phyloP scores from a whole-genome alignment of 352 stramenopile genomes.

The Halophytophthora polymorphica region DNA sequence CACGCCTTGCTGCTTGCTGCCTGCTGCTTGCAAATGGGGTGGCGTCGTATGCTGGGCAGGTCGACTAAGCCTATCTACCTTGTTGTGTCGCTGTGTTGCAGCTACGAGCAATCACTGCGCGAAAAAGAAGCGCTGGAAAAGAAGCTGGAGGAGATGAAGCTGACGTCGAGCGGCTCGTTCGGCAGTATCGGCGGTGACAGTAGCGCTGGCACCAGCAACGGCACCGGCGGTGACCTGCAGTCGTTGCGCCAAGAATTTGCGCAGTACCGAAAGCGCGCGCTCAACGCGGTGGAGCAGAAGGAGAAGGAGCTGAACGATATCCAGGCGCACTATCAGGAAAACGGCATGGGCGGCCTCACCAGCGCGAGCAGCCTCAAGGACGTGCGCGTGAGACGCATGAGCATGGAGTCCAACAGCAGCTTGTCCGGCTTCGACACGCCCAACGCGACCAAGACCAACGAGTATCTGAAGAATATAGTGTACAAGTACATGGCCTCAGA shows the following conservation, averaged over 20 bases:
- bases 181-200: conserved; percentile 12
- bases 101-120: conserved; percentile 69
- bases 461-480: conserved; percentile 91
- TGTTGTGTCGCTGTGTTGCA: conserved; percentile 12
- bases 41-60: too few relatives aligned
- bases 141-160: conserved; percentile 66
- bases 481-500: conserved; percentile 91
- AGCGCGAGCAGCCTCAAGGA: conserved; percentile 49
- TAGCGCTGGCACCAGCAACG: too few relatives aligned
- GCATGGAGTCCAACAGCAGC: conserved; percentile 75
- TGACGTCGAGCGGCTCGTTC: conserved; percentile 32
- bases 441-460: conserved; percentile 77
- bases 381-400: conserved; percentile 55
- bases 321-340: conserved; percentile 58
- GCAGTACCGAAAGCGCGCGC: conserved; percentile 68
- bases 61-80: neutral
- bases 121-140: conserved; percentile 80
- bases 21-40: neutral
- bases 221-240: conserved; percentile 49
- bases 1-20: neutral
- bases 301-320: conserved; percentile 75
- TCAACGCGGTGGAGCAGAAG: conserved; percentile 82
- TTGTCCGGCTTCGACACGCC: conserved; percentile 79
- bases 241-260: conserved; percentile 76
- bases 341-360: conserved; percentile 29